Conservation (phyloP, 2,329 filamentous ascomycete genomes). For the Bipolaris cookei region DNA sequence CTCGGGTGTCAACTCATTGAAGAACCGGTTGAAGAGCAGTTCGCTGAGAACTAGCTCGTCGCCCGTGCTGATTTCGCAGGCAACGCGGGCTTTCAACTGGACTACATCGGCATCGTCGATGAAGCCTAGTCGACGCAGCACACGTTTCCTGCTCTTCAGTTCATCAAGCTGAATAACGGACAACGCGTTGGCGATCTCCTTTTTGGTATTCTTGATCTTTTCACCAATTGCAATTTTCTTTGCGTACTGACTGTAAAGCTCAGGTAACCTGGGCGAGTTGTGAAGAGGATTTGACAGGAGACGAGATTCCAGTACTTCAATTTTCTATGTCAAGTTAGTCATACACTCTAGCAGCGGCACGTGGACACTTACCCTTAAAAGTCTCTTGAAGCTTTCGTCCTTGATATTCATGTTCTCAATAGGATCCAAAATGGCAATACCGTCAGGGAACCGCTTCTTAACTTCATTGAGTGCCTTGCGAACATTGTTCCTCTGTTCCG, state of each 20-base stretch:
- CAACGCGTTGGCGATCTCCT: slow-evolving; percentile 81
- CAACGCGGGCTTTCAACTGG: slow-evolving; percentile 94
- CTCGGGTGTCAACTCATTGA: slow-evolving; percentile 92
- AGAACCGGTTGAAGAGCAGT: slow-evolving; percentile 94
- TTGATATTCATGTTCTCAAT: slow-evolving; percentile 96
- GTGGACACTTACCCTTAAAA: slow-evolving; percentile 65
- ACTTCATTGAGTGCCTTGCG: slow-evolving; percentile 77
- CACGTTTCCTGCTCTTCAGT: slow-evolving; percentile 92
- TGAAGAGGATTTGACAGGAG: slow-evolving; percentile 89
- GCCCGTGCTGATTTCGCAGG: slow-evolving; percentile 96
- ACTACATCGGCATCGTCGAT: slow-evolving; percentile 96
- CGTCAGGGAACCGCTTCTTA: slow-evolving; percentile 87
- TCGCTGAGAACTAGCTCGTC: slow-evolving; percentile 94
- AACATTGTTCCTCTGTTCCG: slow-evolving; percentile 71
- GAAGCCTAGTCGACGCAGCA: slow-evolving; percentile 90
- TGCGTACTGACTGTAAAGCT: slow-evolving; percentile 86
- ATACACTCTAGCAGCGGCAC: background rate
- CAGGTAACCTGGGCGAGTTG: slow-evolving; percentile 81
- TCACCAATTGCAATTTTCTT: slow-evolving; percentile 76
- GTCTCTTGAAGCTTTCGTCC: slow-evolving; percentile 91
- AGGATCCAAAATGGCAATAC: slow-evolving; percentile 85
- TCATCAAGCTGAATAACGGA: slow-evolving; percentile 94
- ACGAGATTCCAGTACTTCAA: slow-evolving; percentile 92
- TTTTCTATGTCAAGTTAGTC: slow-evolving; percentile 68
- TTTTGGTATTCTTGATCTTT: slow-evolving; percentile 87